A percentile compares a stretch with the other conserved stretches of the same genome.
phyloP scores from a whole-genome alignment of 2,329 filamentous ascomycete genomes.

The Rutstroemia sp. region DNA sequence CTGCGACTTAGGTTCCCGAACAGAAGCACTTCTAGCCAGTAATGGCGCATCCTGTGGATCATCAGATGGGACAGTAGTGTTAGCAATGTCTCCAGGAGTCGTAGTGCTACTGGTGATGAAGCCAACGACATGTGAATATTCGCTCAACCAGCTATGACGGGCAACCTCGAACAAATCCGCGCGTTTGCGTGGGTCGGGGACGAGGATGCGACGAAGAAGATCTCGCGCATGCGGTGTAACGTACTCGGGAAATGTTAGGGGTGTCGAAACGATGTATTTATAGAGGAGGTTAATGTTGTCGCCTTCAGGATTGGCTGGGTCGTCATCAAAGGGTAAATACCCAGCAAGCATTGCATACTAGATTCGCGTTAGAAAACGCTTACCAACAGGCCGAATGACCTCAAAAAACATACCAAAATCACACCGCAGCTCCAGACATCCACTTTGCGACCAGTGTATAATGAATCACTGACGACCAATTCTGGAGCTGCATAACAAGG shows the following conservation, averaged over 20 bases:
- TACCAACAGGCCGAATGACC: neutral
- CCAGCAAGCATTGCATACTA: conserved; percentile 98
- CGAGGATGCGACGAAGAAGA: conserved; percentile 83
- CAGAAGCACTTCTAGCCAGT: conserved; percentile 82
- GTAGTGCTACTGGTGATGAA: conserved; percentile 96
- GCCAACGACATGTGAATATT: conserved; percentile 92
- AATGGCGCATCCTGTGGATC: conserved; percentile 50
- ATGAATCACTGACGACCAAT: conserved; percentile 90
- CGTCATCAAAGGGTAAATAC: conserved; percentile 95
- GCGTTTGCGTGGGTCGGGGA: conserved; percentile 88
- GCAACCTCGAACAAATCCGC: conserved; percentile 97
- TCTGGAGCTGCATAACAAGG: conserved; percentile 97
- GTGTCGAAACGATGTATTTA: conserved; percentile 98
- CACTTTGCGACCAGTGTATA: conserved; percentile 96
- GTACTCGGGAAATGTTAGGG: conserved; percentile 96
- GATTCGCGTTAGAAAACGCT: conserved; percentile 18
- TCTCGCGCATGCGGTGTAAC: conserved; percentile 95
- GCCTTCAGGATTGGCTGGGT: conserved; percentile 94
- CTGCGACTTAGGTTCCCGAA: conserved; percentile 73
- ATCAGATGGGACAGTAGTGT: conserved; percentile 58
- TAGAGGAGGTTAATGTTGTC: conserved; percentile 99
- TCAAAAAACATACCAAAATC: conserved; percentile 66
- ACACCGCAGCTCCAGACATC: conserved; percentile 99
- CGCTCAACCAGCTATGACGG: conserved; percentile 94
- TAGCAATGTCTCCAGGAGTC: conserved; percentile 75